Base-by-base conservation (phyloP, 768 basidiomycete species). In the Russula vinacea region DNA sequence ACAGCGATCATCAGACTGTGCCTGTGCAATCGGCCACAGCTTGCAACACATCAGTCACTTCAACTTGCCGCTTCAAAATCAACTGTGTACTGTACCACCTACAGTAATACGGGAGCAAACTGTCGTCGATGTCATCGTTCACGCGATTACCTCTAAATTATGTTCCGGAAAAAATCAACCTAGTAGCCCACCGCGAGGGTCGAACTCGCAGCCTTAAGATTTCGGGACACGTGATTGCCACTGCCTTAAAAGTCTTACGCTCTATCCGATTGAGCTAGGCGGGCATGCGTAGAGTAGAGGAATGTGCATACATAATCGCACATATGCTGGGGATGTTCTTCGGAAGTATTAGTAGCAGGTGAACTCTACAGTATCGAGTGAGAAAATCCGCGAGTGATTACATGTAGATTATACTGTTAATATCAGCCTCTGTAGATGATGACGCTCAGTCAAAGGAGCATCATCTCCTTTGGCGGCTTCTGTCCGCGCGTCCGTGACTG, bases 191-290 rank as follows among this genome's bases (percentile, higher is more conserved):
- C 81, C 81, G 80, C 80, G 80, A 81, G 81, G 80, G 80, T 81
- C 80, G 80, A 81, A 82, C 80, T 81, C 81, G 80, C 81, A 81
- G 79, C 80, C 80, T 82, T 82, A 80, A 80, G 81, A 81, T 80
- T 22, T 60, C 45, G 17, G 40, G 58, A 56, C 62, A 62, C 62
- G 62, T 62, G 62, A 61, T 54, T 60, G 55, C 64, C 69, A 65
- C 65, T 57, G 68, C 68, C 70, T 33, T 80, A 81, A 80, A 78
- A 80, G 79, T 80, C 79, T 80, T 79, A 81, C 79, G 79, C 79
- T 80, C 81, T 80, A 82, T 82, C 79, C 81, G 79, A 80, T 80
- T 80, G 79, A 80, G 79, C 79, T 80, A 80, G 80, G 80, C 79
- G 79, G 79, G 79, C 79, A 65, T 57, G 47, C 24, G n/a, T 24